These are phyloP conservation scores for Alternaria longipes DNA, from an alignment of 2,329 filamentous ascomycete genomes.

Conservation along the genomic window DNA sequence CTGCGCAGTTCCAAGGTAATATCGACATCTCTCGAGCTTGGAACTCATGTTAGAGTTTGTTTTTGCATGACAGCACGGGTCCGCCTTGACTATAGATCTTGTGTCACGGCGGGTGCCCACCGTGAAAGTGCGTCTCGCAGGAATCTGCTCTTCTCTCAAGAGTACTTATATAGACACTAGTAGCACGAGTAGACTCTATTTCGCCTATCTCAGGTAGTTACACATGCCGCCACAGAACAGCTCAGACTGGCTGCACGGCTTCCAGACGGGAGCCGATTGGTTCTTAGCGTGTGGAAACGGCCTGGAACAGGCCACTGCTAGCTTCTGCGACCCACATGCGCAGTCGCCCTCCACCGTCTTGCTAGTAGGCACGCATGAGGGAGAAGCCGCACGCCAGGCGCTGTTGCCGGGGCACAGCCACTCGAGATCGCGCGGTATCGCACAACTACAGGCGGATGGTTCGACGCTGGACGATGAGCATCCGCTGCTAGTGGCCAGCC, in stretches of 20 bases:
- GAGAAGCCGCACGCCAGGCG: conserved; percentile 1
- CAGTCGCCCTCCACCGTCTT: conserved; percentile 22
- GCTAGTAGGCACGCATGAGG: conserved; percentile 9
- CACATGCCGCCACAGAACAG: conserved; percentile 3
- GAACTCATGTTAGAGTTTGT: background rate
- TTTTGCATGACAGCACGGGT: background rate
- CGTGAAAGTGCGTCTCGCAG: conserved; percentile 5
- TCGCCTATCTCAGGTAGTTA: background rate
- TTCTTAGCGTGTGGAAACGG: conserved; percentile 13
- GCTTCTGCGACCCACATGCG: conserved; percentile 8
- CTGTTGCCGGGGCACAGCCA: conserved; percentile 7
- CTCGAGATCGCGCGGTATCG: conserved; percentile 12
- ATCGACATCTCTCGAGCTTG: conserved; percentile 10
- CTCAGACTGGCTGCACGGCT: conserved; percentile 21
- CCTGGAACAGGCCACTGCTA: conserved; percentile 3
- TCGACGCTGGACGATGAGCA: conserved; percentile 8
- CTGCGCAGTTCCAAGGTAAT: conserved; percentile 18
- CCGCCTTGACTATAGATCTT: conserved; percentile 7
- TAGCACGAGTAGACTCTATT: background rate
- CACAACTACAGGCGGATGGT: conserved; percentile 7
- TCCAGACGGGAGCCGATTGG: conserved; percentile 16
- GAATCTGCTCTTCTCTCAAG: conserved; percentile 1
- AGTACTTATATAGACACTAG: conserved; percentile 11
- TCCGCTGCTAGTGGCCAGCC: conserved; percentile 15
- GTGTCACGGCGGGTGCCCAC: background rate